Evolutionary conservation across 768 basidiomycete genomes (phyloP).

Genomic region (Amanita pallidorosea): DNA sequence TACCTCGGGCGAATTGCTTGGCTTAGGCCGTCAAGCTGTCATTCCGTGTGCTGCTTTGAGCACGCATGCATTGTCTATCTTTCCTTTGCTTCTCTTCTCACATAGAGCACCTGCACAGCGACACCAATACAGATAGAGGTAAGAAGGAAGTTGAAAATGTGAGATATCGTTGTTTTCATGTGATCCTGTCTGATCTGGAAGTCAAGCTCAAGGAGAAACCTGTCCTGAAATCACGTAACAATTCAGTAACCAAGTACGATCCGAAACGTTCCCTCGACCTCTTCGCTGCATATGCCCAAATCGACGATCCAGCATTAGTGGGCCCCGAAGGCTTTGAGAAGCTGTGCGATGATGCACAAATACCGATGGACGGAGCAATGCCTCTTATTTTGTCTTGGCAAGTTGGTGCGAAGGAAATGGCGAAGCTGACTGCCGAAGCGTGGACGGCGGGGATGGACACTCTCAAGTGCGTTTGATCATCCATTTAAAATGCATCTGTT

Average conservation of each 20-base stretch:
- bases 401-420: conserved; percentile 60
- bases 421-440: conserved; percentile 54
- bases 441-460: conserved; percentile 50
- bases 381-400: conserved; percentile 75
- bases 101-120: conserved; percentile 36
- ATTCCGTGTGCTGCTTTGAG: not conserved
- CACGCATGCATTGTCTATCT: conserved; percentile 48
- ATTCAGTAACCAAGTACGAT: conserved; percentile 14
- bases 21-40: not conserved
- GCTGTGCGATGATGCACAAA: conserved; percentile 58
- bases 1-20: conserved; percentile 16
- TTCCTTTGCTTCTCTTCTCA: conserved; percentile 54
- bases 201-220: not conserved
- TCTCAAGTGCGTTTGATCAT: conserved; percentile 21
- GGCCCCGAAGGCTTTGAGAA: conserved; percentile 64
- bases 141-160: conserved; percentile 12
- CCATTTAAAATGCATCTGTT: not conserved
- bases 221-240: conserved; percentile 9
- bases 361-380: conserved; percentile 62
- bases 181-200: not conserved
- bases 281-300: conserved; percentile 52
- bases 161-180: conserved; percentile 2
- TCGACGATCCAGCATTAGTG: conserved; percentile 46
- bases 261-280: conserved; percentile 38
- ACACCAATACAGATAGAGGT: conserved; percentile 23